A percentile compares a stretch with the other conserved stretches of the same genome.
These are phyloP conservation scores for Cordyceps javanica DNA, from an alignment of 2,329 filamentous ascomycete species.

Conservation along the genomic window DNA sequence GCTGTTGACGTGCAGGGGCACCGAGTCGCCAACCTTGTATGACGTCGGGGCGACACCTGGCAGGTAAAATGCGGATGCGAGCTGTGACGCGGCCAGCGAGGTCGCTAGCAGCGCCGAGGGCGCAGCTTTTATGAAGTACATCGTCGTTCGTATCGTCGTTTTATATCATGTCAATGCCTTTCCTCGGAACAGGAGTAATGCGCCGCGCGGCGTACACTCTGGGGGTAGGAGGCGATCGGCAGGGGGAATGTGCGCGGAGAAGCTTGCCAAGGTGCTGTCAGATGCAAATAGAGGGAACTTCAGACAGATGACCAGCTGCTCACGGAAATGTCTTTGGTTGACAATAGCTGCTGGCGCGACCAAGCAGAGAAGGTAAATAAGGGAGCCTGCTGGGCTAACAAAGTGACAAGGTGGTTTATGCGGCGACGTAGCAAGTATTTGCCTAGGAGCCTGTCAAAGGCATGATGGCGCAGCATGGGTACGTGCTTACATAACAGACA, in stretches of 20 bases:
- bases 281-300: background rate
- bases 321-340: background rate
- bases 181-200: background rate
- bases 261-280: background rate
- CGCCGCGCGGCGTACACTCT: conserved; percentile 3
- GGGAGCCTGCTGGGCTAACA: conserved; percentile 1
- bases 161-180: conserved; percentile 23
- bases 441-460: background rate
- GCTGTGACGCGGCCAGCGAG: conserved; percentile 45
- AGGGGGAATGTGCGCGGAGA: background rate
- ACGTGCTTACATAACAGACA: conserved; percentile 1
- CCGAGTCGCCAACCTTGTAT: conserved; percentile 71
- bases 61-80: conserved; percentile 79
- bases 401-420: background rate
- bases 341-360: background rate
- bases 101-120: conserved; percentile 45
- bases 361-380: background rate
- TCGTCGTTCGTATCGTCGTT: conserved; percentile 22
- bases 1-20: conserved; percentile 88
- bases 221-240: background rate
- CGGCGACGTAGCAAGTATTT: background rate
- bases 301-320: background rate
- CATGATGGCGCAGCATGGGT: background rate
- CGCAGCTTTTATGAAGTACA: conserved; percentile 41
- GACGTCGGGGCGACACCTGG: conserved; percentile 92